Base-by-base conservation (phyloP, 192 early-diverging fungal genomes). In the Podila epigama region DNA sequence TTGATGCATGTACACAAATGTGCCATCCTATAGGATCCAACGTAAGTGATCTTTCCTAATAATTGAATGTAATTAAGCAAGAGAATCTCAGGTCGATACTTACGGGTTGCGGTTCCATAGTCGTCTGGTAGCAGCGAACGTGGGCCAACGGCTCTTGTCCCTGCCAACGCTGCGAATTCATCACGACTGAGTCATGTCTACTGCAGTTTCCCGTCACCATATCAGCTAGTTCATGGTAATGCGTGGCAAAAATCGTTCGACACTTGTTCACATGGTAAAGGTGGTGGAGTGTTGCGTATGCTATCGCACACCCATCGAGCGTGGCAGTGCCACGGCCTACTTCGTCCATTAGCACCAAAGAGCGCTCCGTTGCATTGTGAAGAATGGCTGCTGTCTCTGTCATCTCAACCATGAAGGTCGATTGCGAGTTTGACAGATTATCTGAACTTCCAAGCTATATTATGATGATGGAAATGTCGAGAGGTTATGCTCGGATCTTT, bases 221-320 rank as follows among this genome's bases (percentile, higher is more conserved):
- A 39, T 83, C 81, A 8, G 87, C 81, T 22, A 94, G 70, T 61
- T 94, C 92, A 56, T 92, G 91, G 65, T 91, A 91, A 69, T 94
- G 92, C 0, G 92, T 94, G 6, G 90, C 92, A 85, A 94, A 92
- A 5, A 94, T 58, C 0, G 90, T 88, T 37, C 88, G 81, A 64
- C 92, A 90, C 25, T 80, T 51, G 41, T 84, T 83, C 11, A 59
- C 34, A 58, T 88, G 81, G 51, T 89, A 83, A 20, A 94, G 53
- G 33, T 88, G 79, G 59, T 85, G 69, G 11, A 92, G 75, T 0
- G 88, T 88, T 1, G 92, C 89, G 56, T 89, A 92, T 3, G 92
- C 90, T 37, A 94, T 86, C 25, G 90, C 85, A 8, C 91, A 81
- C 7, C 91, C 92, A 51, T 94, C 92, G 16, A 82, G 41, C 4